Base-by-base conservation (phyloP, 1,139 yeast species). In the Arxiozyma telluris region DNA sequence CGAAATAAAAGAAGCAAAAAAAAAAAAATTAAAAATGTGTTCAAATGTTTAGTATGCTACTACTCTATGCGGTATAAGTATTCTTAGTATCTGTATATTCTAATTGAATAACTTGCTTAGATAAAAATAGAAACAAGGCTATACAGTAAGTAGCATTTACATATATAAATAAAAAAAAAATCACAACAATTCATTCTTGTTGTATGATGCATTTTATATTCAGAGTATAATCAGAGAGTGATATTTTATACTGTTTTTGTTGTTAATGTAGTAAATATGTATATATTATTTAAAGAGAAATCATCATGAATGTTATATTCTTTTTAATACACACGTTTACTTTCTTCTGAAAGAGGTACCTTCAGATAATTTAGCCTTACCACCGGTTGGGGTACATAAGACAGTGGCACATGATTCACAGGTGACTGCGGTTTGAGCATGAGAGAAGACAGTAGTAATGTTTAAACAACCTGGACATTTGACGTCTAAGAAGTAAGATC, bases 311-410 rank as follows among this genome's bases (percentile, higher is more conserved):
- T 39, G 46, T 41, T 44, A 53, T 51, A 51, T 52, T 49, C 51
- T 54, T 54, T 52, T 54, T 54, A 52, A 43, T 55, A 54, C 67
- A 72, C 22, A 25, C 21, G 12, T 17, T 12, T 90, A 93, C 87
- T 93, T 93, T 81, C 88, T 88, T 86, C 98, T 90, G 95, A 89
- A 93, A 72, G 98, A 93, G 74, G 94, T 87, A 76, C 98, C 98
- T 82, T 93, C 98, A 69, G 98, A 88, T 77, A 93, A 86, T 80
- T 88, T 90, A 73, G 98, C 97, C 84, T 93, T 93, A 83, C 98
- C 98, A 83, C 98, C 98, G 66, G 98, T 89, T 74, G 98, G 98
- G 75, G 94, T 87, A 80, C 98, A 91, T 74, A 93, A 87, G 65
- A 93, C 97, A 67, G 96, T 91, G 70, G 98, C 87, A 80, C 98